Evolutionary conservation across 2,329 filamentous ascomycete genomes (phyloP).

Genomic region (Thelonectria discophora): DNA sequence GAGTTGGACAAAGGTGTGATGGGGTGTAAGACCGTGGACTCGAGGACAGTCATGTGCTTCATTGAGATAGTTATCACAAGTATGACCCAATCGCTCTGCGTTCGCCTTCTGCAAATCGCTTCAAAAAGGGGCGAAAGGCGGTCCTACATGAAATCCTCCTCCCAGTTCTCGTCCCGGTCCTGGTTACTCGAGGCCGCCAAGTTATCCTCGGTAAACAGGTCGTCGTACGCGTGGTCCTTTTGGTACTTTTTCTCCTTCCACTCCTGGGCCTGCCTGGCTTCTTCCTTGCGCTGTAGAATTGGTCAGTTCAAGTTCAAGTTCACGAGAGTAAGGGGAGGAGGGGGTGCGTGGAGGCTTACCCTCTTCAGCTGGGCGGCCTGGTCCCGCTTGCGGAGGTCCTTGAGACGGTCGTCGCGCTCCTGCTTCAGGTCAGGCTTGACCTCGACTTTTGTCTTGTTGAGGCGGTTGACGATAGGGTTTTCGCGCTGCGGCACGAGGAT

Average conservation of each 20-base stretch:
- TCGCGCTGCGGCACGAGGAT: conserved; percentile 82
- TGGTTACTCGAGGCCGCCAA: conserved; percentile 84
- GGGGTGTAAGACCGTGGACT: conserved; percentile 7
- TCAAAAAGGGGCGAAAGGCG: background rate
- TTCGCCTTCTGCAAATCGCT: too few species aligned
- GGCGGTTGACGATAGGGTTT: conserved; percentile 93
- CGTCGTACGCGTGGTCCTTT: conserved; percentile 98
- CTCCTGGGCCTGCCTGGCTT: conserved; percentile 77
- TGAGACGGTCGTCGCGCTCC: conserved; percentile 81
- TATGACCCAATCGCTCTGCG: too few species aligned
- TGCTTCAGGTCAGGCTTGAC: conserved; percentile 83
- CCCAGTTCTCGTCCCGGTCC: conserved; percentile 77
- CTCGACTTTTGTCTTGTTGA: conserved; percentile 96
- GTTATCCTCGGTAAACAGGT: conserved; percentile 85
- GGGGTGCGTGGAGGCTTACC: too few species aligned
- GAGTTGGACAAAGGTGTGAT: conserved; percentile 2
- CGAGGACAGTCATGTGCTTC: background rate
- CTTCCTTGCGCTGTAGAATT: conserved; percentile 77
- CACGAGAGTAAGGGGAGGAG: too few species aligned
- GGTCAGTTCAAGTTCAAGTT: too few species aligned
- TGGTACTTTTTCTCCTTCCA: conserved; percentile 90
- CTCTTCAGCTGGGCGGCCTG: conserved; percentile 68
- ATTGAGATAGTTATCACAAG: too few species aligned
- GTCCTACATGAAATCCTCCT: conserved; percentile 90
- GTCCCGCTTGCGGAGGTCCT: conserved; percentile 76